Base-by-base conservation (phyloP, 148 eudicot species). In the Mesembryanthemum crystallinum region DNA sequence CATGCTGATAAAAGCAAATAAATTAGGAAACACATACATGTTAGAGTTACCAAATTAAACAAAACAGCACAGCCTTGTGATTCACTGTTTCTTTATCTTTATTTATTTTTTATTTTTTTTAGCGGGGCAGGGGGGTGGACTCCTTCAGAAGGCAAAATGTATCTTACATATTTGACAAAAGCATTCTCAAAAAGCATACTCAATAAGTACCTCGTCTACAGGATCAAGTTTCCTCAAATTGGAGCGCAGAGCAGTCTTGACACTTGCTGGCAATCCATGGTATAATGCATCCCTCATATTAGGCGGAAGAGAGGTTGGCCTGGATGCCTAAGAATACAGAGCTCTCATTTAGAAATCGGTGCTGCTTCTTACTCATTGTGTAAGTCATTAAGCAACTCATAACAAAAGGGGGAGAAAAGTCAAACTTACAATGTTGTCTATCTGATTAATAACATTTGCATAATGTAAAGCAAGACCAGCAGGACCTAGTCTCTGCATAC, bases 381-480 rank as follows among this genome's bases (percentile, higher is more conserved):
- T 32, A 7, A 30, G 21, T 47, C 14, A 27, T 23, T 24, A 63
- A 39, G 55, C 10, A 62, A 52, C 35, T 7, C 27, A 32, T 69
- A 47, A 69, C 37, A 65, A 61, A 51, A 10, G 32, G 9, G 69
- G 64, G 43, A 27, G 43, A n/a, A 32, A 18, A 58, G 52, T 30
- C 30, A 43, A 67, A 87, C 98, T 90, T 76, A 94, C 98, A 83
- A 94, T 86, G 86, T 86, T 92, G 80, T 94, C 94, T 35, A 94
- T 92, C 81, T 94, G 98, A 78, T 86, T 90, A 68, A 90, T 85
- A 78, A 89, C 43, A 78, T 94, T 92, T 64, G 98, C 97, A 78
- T 94, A 94, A 78, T 94, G 98, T 75, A 92, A 84, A 73, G 97
- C 93, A 70, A 94, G 97, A 77, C 98, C 98, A 79, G 94, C 90